A percentile compares a stretch with the other conserved stretches of the same genome.
Conservation (phyloP, 257 asterid genomes). For the Solanum appendiculatum region DNA sequence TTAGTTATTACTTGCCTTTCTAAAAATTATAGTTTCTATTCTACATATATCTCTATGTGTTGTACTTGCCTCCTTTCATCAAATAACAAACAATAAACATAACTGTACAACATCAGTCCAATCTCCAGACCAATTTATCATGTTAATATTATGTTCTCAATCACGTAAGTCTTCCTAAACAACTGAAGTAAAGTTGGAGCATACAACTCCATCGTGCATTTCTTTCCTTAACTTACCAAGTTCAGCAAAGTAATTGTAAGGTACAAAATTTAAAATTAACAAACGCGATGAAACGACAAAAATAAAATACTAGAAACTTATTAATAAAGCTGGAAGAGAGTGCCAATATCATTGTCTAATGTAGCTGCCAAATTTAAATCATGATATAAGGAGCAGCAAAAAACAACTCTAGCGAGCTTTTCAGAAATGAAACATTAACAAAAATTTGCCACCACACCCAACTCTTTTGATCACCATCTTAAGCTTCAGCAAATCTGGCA, state of each 20-base stretch:
- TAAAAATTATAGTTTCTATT: neutral
- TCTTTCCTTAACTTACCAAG: neutral
- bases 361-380: neutral
- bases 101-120: neutral
- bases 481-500: constrained; percentile 57
- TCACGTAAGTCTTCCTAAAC: too few species aligned
- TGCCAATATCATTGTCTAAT: neutral
- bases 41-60: neutral
- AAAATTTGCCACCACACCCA: neutral
- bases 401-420: neutral
- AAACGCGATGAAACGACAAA: neutral
- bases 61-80: neutral
- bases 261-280: neutral
- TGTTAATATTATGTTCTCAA: too few species aligned
- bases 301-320: neutral
- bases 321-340: neutral
- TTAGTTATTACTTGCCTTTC: neutral
- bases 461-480: constrained; percentile 1
- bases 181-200: neutral
- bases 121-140: neutral
- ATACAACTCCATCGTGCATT: neutral
- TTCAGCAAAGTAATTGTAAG: neutral
- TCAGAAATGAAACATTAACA: neutral
- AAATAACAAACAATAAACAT: neutral
- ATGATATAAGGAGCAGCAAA: neutral